Evolutionary conservation across 2,329 filamentous ascomycete genomes (phyloP).

Genomic region (Trichoderma atroviride): DNA sequence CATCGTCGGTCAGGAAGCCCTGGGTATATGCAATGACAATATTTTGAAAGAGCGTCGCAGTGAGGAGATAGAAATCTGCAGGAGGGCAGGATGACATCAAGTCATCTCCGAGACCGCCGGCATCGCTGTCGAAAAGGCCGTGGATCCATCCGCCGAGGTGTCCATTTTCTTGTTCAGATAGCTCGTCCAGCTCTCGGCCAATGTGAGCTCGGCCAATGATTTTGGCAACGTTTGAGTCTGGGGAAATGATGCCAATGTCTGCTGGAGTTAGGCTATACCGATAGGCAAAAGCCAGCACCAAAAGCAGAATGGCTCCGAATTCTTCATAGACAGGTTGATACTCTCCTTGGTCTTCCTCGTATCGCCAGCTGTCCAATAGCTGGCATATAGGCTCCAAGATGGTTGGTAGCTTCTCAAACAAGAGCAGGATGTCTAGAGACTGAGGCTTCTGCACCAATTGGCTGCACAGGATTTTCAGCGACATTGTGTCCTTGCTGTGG

Average conservation of each 20-base stretch:
- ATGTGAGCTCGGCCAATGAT: slow-evolving; percentile 63
- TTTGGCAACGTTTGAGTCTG: slow-evolving; percentile 69
- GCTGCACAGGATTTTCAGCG: slow-evolving; percentile 73
- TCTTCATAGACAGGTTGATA: slow-evolving; percentile 87
- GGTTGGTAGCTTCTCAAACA: slow-evolving; percentile 71
- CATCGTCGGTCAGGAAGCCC: slow-evolving; percentile 67
- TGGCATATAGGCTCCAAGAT: slow-evolving; percentile 74
- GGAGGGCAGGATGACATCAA: slow-evolving; percentile 80
- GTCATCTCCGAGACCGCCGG: slow-evolving; percentile 74
- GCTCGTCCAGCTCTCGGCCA: slow-evolving; percentile 58
- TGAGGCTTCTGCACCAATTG: slow-evolving; percentile 73
- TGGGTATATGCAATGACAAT: slow-evolving; percentile 71
- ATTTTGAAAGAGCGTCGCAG: slow-evolving; percentile 76
- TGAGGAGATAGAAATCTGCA: slow-evolving; percentile 78
- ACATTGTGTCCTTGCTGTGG: slow-evolving; percentile 74
- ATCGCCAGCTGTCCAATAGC: slow-evolving; percentile 76
- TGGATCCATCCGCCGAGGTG: slow-evolving; percentile 76
- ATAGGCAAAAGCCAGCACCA: slow-evolving; percentile 74
- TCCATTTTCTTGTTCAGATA: slow-evolving; percentile 65
- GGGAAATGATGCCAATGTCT: slow-evolving; percentile 63
- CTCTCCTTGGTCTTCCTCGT: slow-evolving; percentile 81
- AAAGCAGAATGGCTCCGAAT: slow-evolving; percentile 74
- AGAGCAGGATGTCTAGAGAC: slow-evolving; percentile 72
- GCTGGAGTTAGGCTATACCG: slow-evolving; percentile 68
- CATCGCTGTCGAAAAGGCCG: slow-evolving; percentile 74